Evolutionary conservation across 495 filamentous ascomycete species (phyloP).

Genomic region (Talaromyces adpressus): DNA sequence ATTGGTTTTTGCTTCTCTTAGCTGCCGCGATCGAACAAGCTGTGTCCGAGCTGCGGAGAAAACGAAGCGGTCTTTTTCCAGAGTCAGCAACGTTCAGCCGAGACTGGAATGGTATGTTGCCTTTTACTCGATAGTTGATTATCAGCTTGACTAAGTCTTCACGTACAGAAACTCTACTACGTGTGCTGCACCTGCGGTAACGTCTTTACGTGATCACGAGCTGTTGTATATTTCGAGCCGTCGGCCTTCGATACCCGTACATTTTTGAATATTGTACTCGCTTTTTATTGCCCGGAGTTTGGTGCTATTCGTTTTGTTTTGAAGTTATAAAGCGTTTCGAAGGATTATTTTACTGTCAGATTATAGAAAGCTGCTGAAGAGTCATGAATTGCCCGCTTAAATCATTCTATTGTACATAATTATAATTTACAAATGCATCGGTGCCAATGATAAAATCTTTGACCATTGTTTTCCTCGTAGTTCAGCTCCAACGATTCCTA

Average conservation of each 20-base stretch:
- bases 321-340: not conserved
- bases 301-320: constrained; percentile 7
- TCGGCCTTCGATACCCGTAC: constrained; percentile 31
- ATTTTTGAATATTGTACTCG: constrained; percentile 13
- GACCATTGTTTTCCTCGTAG: constrained; percentile 87
- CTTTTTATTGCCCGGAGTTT: constrained; percentile 12
- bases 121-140: not conserved
- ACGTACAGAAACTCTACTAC: constrained; percentile 87
- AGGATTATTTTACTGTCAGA: not conserved
- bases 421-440: constrained; percentile 73
- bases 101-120: constrained; percentile 89
- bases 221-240: constrained; percentile 13
- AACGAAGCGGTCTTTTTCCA: constrained; percentile 95
- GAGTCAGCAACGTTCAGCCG: constrained; percentile 89
- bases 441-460: constrained; percentile 93
- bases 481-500: constrained; percentile 80
- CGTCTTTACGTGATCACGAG: constrained; percentile 57
- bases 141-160: constrained; percentile 2
- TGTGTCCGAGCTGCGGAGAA: constrained; percentile 77
- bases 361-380: not conserved
- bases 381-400: not conserved
- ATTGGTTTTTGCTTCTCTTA: constrained; percentile 35
- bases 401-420: constrained; percentile 9
- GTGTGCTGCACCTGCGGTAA: constrained; percentile 90
- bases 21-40: constrained; percentile 79